These are phyloP conservation scores for Microbotryum silenes-acaulis DNA, from an alignment of 1,284 basidiomycete species.

Conservation along the genomic window DNA sequence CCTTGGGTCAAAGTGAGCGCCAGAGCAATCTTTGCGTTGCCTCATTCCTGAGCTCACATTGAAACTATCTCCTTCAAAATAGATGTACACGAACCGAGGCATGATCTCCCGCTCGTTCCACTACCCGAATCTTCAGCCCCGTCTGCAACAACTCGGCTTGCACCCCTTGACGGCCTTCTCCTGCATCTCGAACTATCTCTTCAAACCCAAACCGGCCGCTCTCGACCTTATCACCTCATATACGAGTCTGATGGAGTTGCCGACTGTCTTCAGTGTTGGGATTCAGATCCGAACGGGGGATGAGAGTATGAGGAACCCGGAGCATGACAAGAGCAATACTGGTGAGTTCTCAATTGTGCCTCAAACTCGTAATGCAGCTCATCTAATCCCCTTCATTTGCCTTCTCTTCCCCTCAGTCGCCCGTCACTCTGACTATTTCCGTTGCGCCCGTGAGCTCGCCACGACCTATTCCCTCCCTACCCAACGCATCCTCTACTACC, in stretches of 20 bases:
- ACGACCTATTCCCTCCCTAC: conserved; percentile 14
- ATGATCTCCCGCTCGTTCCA: conserved; percentile 22
- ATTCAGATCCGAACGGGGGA: conserved; percentile 28
- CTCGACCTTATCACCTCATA: conserved; percentile 23
- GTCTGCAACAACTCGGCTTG: conserved; percentile 11
- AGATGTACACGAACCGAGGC: conserved; percentile 28
- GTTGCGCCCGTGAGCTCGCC: conserved; percentile 21
- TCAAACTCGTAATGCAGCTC: background rate
- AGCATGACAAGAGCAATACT: conserved; percentile 22
- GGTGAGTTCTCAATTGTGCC: background rate
- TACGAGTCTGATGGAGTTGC: conserved; percentile 12
- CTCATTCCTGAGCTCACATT: background rate
- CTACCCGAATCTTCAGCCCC: conserved; percentile 22
- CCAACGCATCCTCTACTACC: conserved; percentile 21
- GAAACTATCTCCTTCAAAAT: background rate
- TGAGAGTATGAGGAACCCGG: conserved; percentile 17
- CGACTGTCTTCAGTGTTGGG: conserved; percentile 19
- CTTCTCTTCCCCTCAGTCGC: conserved; percentile 15
- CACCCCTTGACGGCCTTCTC: conserved; percentile 17
- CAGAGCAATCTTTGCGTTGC: too few relatives aligned
- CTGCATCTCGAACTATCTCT: conserved; percentile 25
- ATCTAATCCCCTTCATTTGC: background rate
- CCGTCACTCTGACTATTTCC: conserved; percentile 21
- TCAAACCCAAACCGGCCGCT: conserved; percentile 21
- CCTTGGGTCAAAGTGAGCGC: conserved; percentile 20